These are phyloP conservation scores for Durio zibethinus DNA, from an alignment of 345 rosid species.

Conservation along the genomic window DNA sequence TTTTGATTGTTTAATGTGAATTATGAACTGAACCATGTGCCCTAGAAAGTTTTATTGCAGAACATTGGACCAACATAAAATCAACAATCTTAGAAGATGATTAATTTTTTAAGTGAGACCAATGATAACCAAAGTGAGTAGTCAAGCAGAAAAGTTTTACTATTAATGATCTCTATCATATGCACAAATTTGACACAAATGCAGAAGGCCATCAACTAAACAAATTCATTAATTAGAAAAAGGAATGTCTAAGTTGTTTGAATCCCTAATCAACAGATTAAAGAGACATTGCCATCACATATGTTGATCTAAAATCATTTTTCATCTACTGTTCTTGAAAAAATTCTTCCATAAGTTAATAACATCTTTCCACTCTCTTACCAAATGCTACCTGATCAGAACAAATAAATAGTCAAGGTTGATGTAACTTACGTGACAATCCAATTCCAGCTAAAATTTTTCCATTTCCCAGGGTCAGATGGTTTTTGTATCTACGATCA, in stretches of 20 bases:
- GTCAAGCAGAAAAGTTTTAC: not conserved
- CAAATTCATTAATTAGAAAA: not conserved
- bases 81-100: not conserved
- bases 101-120: not conserved
- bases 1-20: not conserved
- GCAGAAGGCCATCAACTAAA: not conserved
- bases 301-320: not conserved
- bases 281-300: not conserved
- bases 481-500: slow-evolving; percentile 92
- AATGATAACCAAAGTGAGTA: not conserved
- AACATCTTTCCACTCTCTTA: slow-evolving; percentile 14
- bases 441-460: slow-evolving; percentile 83
- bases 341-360: not conserved
- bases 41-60: not conserved
- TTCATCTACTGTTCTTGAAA: not conserved
- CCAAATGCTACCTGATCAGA: not conserved
- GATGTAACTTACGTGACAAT: slow-evolving; percentile 69
- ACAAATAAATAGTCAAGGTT: not conserved
- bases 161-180: not conserved
- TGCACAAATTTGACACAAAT: not conserved
- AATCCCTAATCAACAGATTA: not conserved
- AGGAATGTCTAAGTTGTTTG: not conserved
- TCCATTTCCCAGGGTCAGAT: slow-evolving; percentile 80
- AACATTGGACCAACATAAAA: not conserved
- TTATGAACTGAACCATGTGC: not conserved